Evolutionary conservation across 306 rosid species (phyloP).

Genomic region (Casuarina cunninghamiana): DNA sequence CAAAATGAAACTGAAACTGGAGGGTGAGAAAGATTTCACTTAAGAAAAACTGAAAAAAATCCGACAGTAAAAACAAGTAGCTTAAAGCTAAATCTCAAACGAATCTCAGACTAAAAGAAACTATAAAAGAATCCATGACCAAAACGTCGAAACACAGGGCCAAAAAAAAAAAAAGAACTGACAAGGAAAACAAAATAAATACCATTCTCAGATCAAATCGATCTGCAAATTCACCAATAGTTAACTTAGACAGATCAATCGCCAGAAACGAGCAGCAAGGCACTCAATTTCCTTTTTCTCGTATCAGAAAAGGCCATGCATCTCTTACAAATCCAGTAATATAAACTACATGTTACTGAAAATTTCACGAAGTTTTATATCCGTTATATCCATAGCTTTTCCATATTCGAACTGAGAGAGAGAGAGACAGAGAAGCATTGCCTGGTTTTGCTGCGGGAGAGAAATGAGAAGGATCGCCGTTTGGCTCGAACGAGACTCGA

Average conservation of each 20-base stretch:
- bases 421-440: constrained; percentile 10
- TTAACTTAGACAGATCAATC: background rate
- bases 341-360: background rate
- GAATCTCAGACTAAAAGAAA: background rate
- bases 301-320: constrained; percentile 2
- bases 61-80: background rate
- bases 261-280: background rate
- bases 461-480: constrained; percentile 2
- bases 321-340: background rate
- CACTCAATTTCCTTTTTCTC: background rate
- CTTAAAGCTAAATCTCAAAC: background rate
- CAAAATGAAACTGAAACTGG: constrained; percentile 1
- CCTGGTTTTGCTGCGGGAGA: constrained; percentile 6
- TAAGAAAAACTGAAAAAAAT: background rate
- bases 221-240: constrained; percentile 13
- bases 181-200: background rate
- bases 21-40: background rate
- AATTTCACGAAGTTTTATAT: background rate
- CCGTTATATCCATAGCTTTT: background rate
- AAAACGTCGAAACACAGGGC: too few species aligned
- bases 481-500: constrained; percentile 10
- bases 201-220: constrained; percentile 7
- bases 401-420: background rate
- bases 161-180: background rate
- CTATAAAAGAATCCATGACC: constrained; percentile 2